Percentiles rank a stretch among this genome's conserved stretches.
phyloP scores from a whole-genome alignment of 768 basidiomycete species.

The Lentinula sp. region DNA sequence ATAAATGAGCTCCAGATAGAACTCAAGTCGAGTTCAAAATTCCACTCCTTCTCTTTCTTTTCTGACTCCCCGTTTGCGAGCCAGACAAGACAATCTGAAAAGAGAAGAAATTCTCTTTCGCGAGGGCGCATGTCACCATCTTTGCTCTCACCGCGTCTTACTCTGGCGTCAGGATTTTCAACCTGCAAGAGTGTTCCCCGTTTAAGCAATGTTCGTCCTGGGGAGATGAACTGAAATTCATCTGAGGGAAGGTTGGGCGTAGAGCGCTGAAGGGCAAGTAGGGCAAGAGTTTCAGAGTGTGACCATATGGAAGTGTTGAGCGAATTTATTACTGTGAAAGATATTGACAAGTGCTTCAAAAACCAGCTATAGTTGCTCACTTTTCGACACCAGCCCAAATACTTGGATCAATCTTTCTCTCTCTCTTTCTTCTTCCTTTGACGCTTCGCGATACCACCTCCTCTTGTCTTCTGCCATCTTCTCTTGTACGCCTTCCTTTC shows the following conservation, averaged over 20 bases:
- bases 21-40: neutral
- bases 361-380: conserved; percentile 31
- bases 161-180: neutral
- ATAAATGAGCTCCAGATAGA: conserved; percentile 2
- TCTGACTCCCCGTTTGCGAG: conserved; percentile 47
- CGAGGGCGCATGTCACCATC: conserved; percentile 24
- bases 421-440: conserved; percentile 57
- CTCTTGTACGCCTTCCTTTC: neutral
- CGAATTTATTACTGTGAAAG: conserved; percentile 57
- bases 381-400: conserved; percentile 67
- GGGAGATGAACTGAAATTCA: conserved; percentile 62
- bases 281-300: conserved; percentile 68
- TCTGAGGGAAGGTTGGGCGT: conserved; percentile 59
- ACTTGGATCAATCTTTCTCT: conserved; percentile 53
- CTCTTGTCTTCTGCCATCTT: neutral
- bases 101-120: conserved; percentile 71
- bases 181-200: conserved; percentile 33
- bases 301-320: conserved; percentile 76
- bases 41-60: conserved; percentile 11
- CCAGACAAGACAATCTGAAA: conserved; percentile 81
- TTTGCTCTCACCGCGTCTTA: neutral
- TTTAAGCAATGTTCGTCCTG: conserved; percentile 75
- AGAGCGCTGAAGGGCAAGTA: conserved; percentile 74
- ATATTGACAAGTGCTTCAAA: conserved; percentile 2
- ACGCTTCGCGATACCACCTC: conserved; percentile 4